Base-by-base conservation (phyloP, 1,139 yeast genomes). In the Barnettozyma hawaiiensis region DNA sequence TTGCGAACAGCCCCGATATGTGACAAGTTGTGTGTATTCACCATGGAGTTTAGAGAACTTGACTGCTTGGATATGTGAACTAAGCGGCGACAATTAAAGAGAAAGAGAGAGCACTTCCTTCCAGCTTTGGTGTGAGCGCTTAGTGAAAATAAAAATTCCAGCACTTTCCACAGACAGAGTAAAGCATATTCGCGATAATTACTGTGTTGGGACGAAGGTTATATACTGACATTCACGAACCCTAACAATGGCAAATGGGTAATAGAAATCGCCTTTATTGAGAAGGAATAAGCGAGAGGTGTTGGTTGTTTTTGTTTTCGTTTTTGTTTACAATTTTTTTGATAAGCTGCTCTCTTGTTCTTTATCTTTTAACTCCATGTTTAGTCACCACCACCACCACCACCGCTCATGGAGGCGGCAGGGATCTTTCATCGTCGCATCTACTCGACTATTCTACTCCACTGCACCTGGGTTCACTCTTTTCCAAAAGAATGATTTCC, bases 401-500 rank as follows among this genome's bases (percentile, higher is more conserved):
- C n/a, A n/a, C n/a, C n/a, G n/a, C n/a, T n/a, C n/a, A n/a, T 11
- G 29, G 4, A 12, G 14, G 27, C 11, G 27, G 14, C 27, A 12
- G 5, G 7, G 29, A 26, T n/a, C 29, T 3, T 16, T 26, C 9
- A 16, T 16, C 9, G 29, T 16, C 29, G n/a, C 29, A n/a, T n/a
- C 29, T 9, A n/a, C n/a, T 7, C 29, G 29, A 5, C n/a, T n/a
- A n/a, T 9, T 26, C 29, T n/a, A 26, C 29, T 26, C 29, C n/a
- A 26, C 29, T 26, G 29, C 16, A 11, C 29, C n/a, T 10, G 28
- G 23, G 6, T 44, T 36, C 35, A 18, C 31, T 9, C 32, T 46
- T 18, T 35, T 41, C 12, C 14, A 20, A 24, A 9, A 31, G 10
- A 44, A 47, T 26, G 28, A 24, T 8, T 24, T 48, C n/a, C 12